Evolutionary conservation across 2,329 filamentous ascomycete species (phyloP), one percentile per base, ranked within the genome.

Genomic region (Lachnum nothofagi): DNA sequence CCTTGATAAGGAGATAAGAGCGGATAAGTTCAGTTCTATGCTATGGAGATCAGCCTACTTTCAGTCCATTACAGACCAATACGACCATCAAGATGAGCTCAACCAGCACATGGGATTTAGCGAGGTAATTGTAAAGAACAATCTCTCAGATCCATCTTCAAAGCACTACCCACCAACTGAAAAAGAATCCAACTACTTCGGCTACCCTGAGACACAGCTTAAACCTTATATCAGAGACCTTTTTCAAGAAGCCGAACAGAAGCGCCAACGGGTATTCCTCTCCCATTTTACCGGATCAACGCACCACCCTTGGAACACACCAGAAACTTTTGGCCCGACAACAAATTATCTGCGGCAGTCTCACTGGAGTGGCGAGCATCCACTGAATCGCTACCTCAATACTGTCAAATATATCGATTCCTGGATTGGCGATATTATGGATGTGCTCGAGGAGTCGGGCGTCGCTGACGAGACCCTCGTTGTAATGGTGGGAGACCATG

Each of bases 401-500:
- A 61, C 68, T 31, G 62, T 71, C 46, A 64, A 63, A 42, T 70
- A 67, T 53, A 64, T 65, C 24, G 69, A 72, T 51, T 47, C 50
- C 6, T 72, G 70, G 69, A 60, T 70, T 8, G 66, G 63, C 12
- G 61, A 68, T 42, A 57, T 71, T 17, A 62, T 72, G 53, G 56
- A 65, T 38, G 49, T 72, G 45, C 19, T 40, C 12, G 37, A 40
- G 12, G 37, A 40, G 14, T 23, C 24, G 19, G 4, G 24, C 19
- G 20, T 40, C 10, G 37, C 70, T 12, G 68, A 74, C 47, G 66
- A 70, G 51, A 75, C 72, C 5, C 60, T 75, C 4, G 67, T 75
- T 1, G 68, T 74, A 2, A 57, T 74, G n/a, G 65, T 72, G 5
- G 72, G 72, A 16, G 72, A 74, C 53, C 70, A 63, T 56, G 70